Evolutionary conservation across 148 eudicot species (phyloP), one percentile per base, ranked within the genome.

Genomic region (Chenopodium berlandieri): DNA sequence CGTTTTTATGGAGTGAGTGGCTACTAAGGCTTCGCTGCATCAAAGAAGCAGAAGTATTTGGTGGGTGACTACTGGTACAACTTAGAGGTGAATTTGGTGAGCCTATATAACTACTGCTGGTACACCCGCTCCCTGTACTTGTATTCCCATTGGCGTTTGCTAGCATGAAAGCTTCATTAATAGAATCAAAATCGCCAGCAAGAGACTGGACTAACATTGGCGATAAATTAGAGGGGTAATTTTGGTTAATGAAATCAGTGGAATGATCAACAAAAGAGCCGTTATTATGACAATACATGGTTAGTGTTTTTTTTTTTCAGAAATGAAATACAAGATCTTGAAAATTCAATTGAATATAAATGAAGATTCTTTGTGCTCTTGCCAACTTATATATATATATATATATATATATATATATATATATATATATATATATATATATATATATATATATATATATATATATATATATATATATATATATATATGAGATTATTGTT

Each of bases 11-110:
- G 40, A 93, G 87, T 27, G 94, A 90, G 76, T 86, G 92, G 79
- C 92, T 92, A 72, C 91, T 90, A 60, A 84, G 65, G 88, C 90
- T 91, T 82, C 90, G 81, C 74, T 86, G 93, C 47, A 87, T 76
- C 79, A 90, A 31, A 70, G 69, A 75, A 56, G 62, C 65, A 9
- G 84, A 30, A 67, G 87, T n/a, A 78, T 77, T 70, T 19, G 63
- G 71, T 50, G 75, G 81, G 48, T 85, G 76, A 78, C 81, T 85
- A 46, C 87, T 85, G 68, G 81, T 85, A 78, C 82, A 80, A 68
- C 87, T 81, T 54, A 85, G 62, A 78, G 87, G 84, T 22, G 87
- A 85, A 85, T 37, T 85, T 65, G 84, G 87, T 65, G 87, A 85
- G n/a, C 87, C 84, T 58, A 81, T 56, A 77, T 85, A 85, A 85